Conservation (phyloP, 2,329 filamentous ascomycete genomes). For the Aspergillus uvarum region DNA sequence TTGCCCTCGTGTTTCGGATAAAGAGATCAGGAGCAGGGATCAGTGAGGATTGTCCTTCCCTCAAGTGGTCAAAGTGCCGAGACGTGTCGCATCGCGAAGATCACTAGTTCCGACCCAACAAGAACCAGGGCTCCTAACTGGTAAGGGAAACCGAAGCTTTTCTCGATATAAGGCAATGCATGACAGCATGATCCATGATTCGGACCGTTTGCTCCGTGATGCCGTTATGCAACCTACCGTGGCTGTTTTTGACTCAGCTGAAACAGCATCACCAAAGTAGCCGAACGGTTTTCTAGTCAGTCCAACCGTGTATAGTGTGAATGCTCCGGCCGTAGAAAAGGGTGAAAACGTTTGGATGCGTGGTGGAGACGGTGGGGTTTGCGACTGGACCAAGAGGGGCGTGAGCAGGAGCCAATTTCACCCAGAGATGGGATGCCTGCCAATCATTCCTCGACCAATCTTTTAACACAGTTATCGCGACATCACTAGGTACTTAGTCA, state of each 20-base stretch:
- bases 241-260: not conserved
- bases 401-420: slow-evolving; percentile 7
- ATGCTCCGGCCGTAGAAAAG: not conserved
- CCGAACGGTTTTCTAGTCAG: not conserved
- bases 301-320: not conserved
- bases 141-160: slow-evolving; percentile 4
- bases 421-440: not conserved
- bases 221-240: not conserved
- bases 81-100: not conserved
- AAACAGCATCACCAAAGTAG: not conserved
- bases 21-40: not conserved
- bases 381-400: slow-evolving; percentile 5
- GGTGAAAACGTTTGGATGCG: not conserved
- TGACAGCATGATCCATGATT: not conserved
- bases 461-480: not conserved
- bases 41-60: not conserved
- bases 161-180: not conserved
- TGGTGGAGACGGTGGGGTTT: not conserved
- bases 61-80: slow-evolving; percentile 2
- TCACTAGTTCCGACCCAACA: not conserved
- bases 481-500: not conserved
- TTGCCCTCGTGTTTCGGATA: not conserved
- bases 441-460: not conserved
- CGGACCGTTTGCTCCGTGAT: no score
- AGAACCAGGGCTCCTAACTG: not conserved